phyloP scores from a whole-genome alignment of 495 filamentous ascomycete genomes.

The Penicillium paxilli region DNA sequence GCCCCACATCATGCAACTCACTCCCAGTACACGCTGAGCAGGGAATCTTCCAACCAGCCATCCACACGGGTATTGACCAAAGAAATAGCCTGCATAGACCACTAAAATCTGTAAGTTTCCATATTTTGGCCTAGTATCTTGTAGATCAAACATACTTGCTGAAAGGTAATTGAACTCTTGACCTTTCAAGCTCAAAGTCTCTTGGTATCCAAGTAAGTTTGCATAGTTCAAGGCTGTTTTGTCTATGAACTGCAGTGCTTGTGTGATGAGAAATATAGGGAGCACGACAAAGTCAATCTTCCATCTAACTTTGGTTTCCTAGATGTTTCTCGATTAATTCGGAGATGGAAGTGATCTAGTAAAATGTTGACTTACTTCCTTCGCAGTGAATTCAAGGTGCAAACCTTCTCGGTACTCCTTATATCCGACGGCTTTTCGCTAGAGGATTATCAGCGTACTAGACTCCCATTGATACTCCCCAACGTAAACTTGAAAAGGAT shows the following conservation, averaged over 20 bases:
- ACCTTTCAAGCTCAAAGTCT: neutral
- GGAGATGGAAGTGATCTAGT: no score
- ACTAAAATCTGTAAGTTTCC: neutral
- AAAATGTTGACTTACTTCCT: neutral
- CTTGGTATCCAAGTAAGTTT: neutral
- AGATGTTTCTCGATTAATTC: neutral
- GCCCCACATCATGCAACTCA: neutral
- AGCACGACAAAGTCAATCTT: constrained; percentile 4
- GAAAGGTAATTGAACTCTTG: constrained; percentile 4
- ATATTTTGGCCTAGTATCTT: neutral
- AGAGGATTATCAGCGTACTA: neutral
- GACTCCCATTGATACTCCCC: neutral
- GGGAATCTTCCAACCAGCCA: constrained; percentile 1
- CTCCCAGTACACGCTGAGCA: neutral
- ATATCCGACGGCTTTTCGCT: neutral
- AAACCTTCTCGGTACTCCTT: constrained; percentile 1
- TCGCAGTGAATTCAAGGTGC: neutral
- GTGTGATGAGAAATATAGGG: neutral
- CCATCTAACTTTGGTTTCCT: neutral
- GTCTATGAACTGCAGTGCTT: constrained; percentile 2
- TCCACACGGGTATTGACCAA: constrained; percentile 1
- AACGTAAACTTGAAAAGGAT: neutral
- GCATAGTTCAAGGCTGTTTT: constrained; percentile 2
- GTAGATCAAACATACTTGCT: neutral
- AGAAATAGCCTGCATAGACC: constrained; percentile 2